Base-by-base conservation (phyloP, 2,329 filamentous ascomycete species). In the Metarhizium humberi region DNA sequence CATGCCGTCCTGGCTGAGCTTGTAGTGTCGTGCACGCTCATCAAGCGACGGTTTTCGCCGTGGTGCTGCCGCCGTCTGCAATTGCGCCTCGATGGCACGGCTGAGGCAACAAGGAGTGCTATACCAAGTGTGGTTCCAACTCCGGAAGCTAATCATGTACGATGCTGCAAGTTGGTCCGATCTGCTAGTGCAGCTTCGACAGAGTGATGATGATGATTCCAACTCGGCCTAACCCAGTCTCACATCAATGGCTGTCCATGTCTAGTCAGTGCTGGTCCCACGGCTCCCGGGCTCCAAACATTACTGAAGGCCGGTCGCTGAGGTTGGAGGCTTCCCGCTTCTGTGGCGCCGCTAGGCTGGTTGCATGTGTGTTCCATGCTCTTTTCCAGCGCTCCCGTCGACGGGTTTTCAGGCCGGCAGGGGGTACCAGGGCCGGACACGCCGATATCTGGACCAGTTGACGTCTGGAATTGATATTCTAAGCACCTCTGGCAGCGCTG, bases 131-230 rank as follows among this genome's bases (percentile, higher is more conserved):
- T 13, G 48, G 48, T 14, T 50, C 6, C 48, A 20, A 36, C 38
- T 6, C 14, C 48, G 32, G 32, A 43, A 45, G 25, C 50, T 52
- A 52, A 52, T 29, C 32, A 53, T 45, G 55, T 52, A 50, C 51
- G 51, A 56, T 56, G 32, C 55, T 53, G 51, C 55, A 53, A 34
- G 38, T n/a, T 34, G 11, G 20, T 51, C 51, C 51, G 51, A 56
- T 53, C 51, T 32, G 18, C 20, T 52, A 18, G 38, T 51, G 25
- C 25, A 25, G 25, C 25, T 25, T 25, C 25, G 25, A 25, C 3
- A 25, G 25, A 25, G 25, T 25, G 25, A 25, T 25, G 25, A 25
- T 25, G 25, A 25, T 25, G 25, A 25, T 25, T 25, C 25, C 25
- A 25, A 25, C 25, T 25, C 25, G 25, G 25, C 25, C 25, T 25